Evolutionary conservation across 2,329 filamentous ascomycete genomes (phyloP), one percentile per base, ranked within the genome.

Genomic region (Colletotrichum endophyticum): DNA sequence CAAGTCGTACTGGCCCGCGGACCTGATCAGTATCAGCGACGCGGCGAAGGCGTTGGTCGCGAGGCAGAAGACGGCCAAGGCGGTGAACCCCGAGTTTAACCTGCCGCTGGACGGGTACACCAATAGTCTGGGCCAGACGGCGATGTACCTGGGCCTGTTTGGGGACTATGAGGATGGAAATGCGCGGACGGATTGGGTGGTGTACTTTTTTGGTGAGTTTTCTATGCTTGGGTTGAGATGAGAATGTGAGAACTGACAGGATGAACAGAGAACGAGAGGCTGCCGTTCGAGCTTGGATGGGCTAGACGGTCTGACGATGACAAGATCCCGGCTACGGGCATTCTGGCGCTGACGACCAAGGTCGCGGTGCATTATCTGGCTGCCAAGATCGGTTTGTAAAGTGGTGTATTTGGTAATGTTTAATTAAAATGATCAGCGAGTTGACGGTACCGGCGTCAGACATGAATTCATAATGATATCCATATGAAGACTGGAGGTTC

Each of bases 1-100:
- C 32, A 70, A 75, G 71, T 66, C 71, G 9, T 62, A 70, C 59
- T 70, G 71, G 66, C 49, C 62, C n/a, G 44, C 44, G 15, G 34
- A 30, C 5, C 64, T 22, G 4, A 70, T 76, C 6, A 69, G 57
- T 5, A 61, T 70, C 15, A 32, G 49, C 9, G 71, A 74, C 1
- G 82, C 82, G 8, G 82, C 81, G n/a, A 44, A 59, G 15, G 82
- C 81, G 15, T 78, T 82, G 9, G 73, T 81, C 7, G 80, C 78
- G 16, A 66, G 75, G 32, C 70, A 73, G 73, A 57, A 73, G 39
- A 76, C 57, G 6, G 81, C 80, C 4, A 76, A 76, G 61, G 68
- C 73, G n/a, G 56, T 76, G 27, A 82, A 83, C 70, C 81, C 81
- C 3, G 68, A 79, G 25, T 81, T 80, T 32, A 73, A 78, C 66